phyloP scores from a whole-genome alignment of 108 stramenopile genomes.

The Cyclotella baltica region DNA sequence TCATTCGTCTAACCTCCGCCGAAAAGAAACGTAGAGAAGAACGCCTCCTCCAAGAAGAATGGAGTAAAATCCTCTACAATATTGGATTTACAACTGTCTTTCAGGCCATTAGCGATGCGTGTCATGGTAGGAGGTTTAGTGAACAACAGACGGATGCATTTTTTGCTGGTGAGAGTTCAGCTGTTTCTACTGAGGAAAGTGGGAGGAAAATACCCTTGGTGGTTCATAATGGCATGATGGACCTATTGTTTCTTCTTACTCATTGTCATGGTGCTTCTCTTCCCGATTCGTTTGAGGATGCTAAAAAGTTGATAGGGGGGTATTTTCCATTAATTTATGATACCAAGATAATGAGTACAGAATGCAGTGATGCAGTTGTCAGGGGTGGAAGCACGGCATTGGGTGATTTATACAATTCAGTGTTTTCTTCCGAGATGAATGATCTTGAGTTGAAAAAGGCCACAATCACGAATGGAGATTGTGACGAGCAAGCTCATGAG shows the following conservation, averaged over 20 bases:
- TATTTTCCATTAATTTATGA: slow-evolving; percentile 83
- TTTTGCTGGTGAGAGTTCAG: slow-evolving; percentile 24
- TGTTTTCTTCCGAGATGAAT: slow-evolving; percentile 30
- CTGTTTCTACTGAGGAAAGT: background rate
- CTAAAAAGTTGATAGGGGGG: slow-evolving; percentile 63
- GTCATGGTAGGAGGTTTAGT: slow-evolving; percentile 54
- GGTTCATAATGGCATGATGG: slow-evolving; percentile 89
- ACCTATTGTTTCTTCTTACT: slow-evolving; percentile 80
- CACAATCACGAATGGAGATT: slow-evolving; percentile 23
- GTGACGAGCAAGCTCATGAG: slow-evolving; percentile 66
- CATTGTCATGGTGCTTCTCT: slow-evolving; percentile 72
- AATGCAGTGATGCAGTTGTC: slow-evolving; percentile 59
- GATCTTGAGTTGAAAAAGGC: slow-evolving; percentile 2
- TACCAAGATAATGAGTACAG: slow-evolving; percentile 75
- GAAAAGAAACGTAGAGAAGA: slow-evolving; percentile 61
- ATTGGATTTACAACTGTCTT: slow-evolving; percentile 84
- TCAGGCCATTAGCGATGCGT: slow-evolving; percentile 72
- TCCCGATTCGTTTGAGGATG: slow-evolving; percentile 64
- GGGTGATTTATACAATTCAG: slow-evolving; percentile 49
- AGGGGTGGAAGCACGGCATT: slow-evolving; percentile 60
- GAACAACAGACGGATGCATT: slow-evolving; percentile 20
- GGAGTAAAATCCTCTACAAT: slow-evolving; percentile 63
- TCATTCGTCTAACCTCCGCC: slow-evolving; percentile 62
- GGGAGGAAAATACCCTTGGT: slow-evolving; percentile 72
- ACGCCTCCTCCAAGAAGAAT: slow-evolving; percentile 62